Conservation (phyloP, 768 basidiomycete species). For the Mycena rosella region DNA sequence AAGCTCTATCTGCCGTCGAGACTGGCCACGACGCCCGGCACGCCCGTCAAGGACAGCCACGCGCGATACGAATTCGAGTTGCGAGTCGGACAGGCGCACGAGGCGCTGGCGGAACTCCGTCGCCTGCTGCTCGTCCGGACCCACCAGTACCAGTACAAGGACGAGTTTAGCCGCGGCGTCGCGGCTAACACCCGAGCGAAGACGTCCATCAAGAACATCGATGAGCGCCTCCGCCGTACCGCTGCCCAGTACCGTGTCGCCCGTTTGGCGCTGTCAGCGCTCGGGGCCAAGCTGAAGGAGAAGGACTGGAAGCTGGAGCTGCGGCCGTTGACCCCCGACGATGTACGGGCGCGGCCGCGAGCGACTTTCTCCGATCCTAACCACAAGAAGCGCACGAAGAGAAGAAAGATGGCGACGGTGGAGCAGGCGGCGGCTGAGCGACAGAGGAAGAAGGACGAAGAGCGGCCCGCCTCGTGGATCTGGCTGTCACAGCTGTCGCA, state of each 20-base stretch:
- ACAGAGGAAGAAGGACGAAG: too few species aligned
- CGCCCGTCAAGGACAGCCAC: conserved; percentile 14
- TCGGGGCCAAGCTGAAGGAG: conserved; percentile 13
- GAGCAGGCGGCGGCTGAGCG: too few species aligned
- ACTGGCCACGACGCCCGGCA: conserved; percentile 15
- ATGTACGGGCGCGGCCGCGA: too few species aligned
- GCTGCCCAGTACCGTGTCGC: conserved; percentile 36
- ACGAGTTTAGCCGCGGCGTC: conserved; percentile 37
- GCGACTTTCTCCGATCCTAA: too few species aligned
- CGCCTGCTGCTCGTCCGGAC: conserved; percentile 39
- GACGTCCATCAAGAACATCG: conserved; percentile 29
- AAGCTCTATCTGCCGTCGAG: conserved; percentile 35
- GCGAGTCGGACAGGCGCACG: conserved; percentile 41
- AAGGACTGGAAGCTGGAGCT: conserved; percentile 32
- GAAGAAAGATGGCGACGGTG: too few species aligned
- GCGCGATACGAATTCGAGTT: conserved; percentile 39
- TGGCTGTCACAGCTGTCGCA: too few species aligned
- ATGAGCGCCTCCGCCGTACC: conserved; percentile 34
- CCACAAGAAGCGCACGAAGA: too few species aligned
- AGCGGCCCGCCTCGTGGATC: too few species aligned
- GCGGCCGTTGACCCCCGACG: too few species aligned
- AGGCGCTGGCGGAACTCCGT: conserved; percentile 39
- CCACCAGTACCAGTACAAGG: conserved; percentile 37
- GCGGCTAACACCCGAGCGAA: conserved; percentile 40
- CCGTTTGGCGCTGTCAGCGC: conserved; percentile 28